Base-by-base conservation (phyloP, 257 asterid genomes). In the Phtheirospermum japonicum region DNA sequence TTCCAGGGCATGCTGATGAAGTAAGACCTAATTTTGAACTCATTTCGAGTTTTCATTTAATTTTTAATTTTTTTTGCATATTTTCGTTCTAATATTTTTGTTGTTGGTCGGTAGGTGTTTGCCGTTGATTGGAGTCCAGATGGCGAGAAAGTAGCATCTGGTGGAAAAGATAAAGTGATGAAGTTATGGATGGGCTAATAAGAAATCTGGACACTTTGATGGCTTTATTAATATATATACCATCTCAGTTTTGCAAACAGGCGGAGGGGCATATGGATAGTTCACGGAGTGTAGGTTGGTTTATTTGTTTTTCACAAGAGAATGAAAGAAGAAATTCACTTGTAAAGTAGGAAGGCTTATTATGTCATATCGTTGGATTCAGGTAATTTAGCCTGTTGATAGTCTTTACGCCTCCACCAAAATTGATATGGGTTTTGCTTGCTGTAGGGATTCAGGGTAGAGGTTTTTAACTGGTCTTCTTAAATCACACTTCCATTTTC, bases 81-180 rank as follows among this genome's bases (percentile, higher is more conserved):
- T 12, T 23, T 31, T 4, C n/a, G 14, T 43, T 12, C 34, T 13
- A 8, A 50, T 16, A 32, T 43, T 23, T 13, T 52, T 32, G 5
- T 48, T 7, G 16, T 13, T n/a, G 33, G 5, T 53, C 40, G 70
- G 61, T 80, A 93, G 99, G 99, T 93, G 10, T 89, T 83, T 69
- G 88, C 99, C 14, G 96, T 93, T 13, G 99, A 93, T 71, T 93
- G 99, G 99, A 93, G 99, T 72, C 95, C 99, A 42, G 95, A 89
- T 31, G 99, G 99, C 49, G 97, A 93, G 76, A 93, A 93, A 72
- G 97, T 93, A 53, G 99, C 94, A 66, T 93, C 97, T 51, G 99
- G 96, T 50, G 96, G 99, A 23, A 89, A 73, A 79, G 99, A 89
- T 45, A 80, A 71, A 78, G 85, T 93, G 34, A 39, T 93, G 88